These are phyloP conservation scores for Pythium dissimile DNA, from an alignment of 352 stramenopile genomes.

Conservation along the genomic window DNA sequence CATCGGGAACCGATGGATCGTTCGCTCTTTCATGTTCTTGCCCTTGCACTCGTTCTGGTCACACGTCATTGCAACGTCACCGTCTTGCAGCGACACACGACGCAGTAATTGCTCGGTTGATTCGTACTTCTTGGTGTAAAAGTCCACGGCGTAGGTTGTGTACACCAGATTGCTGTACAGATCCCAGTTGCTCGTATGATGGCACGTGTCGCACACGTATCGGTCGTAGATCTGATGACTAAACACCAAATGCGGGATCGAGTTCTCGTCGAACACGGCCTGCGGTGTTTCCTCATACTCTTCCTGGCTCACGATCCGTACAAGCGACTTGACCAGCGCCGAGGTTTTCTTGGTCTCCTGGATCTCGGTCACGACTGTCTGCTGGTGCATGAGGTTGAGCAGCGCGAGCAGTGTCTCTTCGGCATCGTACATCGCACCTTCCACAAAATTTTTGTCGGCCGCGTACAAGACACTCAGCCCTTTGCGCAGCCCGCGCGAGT, in stretches of 20 bases:
- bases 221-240: slow-evolving; percentile 86
- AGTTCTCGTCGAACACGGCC: slow-evolving; percentile 82
- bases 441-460: slow-evolving; percentile 83
- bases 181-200: slow-evolving; percentile 63
- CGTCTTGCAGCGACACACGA: slow-evolving; percentile 47
- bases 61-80: slow-evolving; percentile 52
- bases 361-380: slow-evolving; percentile 68
- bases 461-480: slow-evolving; percentile 81
- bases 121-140: slow-evolving; percentile 56
- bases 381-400: slow-evolving; percentile 85
- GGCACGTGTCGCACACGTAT: slow-evolving; percentile 64
- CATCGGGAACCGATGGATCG: slow-evolving; percentile 83
- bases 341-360: slow-evolving; percentile 72
- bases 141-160: slow-evolving; percentile 74
- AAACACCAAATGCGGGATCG: slow-evolving; percentile 84
- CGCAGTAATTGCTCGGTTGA: slow-evolving; percentile 74
- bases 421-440: slow-evolving; percentile 86
- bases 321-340: slow-evolving; percentile 66
- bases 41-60: slow-evolving; percentile 51
- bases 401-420: slow-evolving; percentile 82
- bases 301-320: slow-evolving; percentile 67
- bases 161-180: slow-evolving; percentile 85
- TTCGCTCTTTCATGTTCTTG: slow-evolving; percentile 68
- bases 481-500: slow-evolving; percentile 77
- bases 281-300: slow-evolving; percentile 55